Base-by-base conservation (phyloP, 495 filamentous ascomycete species). In the Lasiosphaeria ovina region DNA sequence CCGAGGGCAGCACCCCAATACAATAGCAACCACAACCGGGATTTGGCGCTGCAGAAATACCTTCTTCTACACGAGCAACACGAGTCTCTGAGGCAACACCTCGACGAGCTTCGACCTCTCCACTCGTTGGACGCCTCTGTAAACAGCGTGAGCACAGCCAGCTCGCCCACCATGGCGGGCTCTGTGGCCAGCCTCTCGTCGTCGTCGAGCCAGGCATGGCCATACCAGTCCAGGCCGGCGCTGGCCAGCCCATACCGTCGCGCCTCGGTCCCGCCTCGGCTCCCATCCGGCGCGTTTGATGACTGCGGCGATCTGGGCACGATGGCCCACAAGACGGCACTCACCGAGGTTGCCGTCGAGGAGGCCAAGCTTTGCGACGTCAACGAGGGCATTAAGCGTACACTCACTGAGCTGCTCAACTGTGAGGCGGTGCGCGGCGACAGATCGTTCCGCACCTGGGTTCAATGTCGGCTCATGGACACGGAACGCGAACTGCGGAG, bases 321-420 rank as follows among this genome's bases (percentile, higher is more conserved):
- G 16, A 69, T 77, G 4, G 65, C 71, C 0, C 72, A 79, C 60
- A 75, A 77, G 57, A 61, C 66, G 6, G 60, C 66, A 24, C 47
- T 71, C 32, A 65, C 68, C 34, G 78, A 80, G 51, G 71, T 85
- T 51, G 80, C 79, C 14, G 66, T 76, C 14, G 81, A 81, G 58
- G 80, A 85, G 56, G 71, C 75, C 56, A 79, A 78, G 63, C 75
- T 86, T 35, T 81, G 77, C 70, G 73, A 82, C 50, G 79, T 88
- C 69, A 88, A 87, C 72, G 78, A 83, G 63, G 78, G 83, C 51
- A 85, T 87, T 70, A 89, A 89, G 72, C 76, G 78, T 14, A 83
- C 83, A 10, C 68, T 89, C 61, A 89, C 86, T 3, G 84, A 86
- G 65, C 76, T 89, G 33, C 79, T 89, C 57, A 88, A 89, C 71